Conservation (phyloP, 352 stramenopile genomes). For the Pelagophyceae sp. region DNA sequence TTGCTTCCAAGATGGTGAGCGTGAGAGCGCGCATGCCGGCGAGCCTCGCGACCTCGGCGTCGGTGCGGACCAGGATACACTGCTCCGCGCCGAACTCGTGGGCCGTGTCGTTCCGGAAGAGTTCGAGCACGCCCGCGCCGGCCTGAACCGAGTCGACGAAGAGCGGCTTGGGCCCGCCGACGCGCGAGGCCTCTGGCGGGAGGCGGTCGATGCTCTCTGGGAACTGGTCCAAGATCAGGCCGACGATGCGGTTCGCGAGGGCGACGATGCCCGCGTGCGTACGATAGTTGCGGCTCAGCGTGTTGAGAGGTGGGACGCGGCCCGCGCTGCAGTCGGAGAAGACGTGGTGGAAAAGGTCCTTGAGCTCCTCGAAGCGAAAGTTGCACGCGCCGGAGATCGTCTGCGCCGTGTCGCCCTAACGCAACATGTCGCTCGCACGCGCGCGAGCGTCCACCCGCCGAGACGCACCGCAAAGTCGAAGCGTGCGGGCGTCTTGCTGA, state of each 20-base stretch:
- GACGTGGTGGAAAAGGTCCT: conserved; percentile 31
- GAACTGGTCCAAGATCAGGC: conserved; percentile 40
- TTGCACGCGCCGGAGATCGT: conserved; percentile 35
- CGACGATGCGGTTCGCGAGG: conserved; percentile 37
- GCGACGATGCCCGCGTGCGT: conserved; percentile 37
- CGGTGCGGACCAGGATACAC: conserved; percentile 41
- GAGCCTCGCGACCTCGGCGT: conserved; percentile 35
- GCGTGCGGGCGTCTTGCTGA: conserved; percentile 30
- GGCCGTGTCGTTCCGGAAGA: conserved; percentile 33
- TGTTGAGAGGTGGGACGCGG: conserved; percentile 27
- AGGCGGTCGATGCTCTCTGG: conserved; percentile 33
- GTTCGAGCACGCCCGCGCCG: conserved; percentile 33
- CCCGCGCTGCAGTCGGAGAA: conserved; percentile 25
- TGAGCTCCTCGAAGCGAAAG: conserved; percentile 41
- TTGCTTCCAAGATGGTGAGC: conserved; percentile 33
- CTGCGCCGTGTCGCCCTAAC: conserved; percentile 44
- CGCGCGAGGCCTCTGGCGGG: background rate
- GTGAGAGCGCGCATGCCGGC: conserved; percentile 4
- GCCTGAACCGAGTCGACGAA: conserved; percentile 28
- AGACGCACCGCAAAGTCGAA: background rate
- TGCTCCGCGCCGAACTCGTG: conserved; percentile 46
- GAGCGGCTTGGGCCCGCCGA: conserved; percentile 31
- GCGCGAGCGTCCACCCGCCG: background rate
- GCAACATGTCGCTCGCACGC: conserved; percentile 25
- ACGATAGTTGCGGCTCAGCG: conserved; percentile 43